Percentiles rank a stretch among this genome's conserved stretches.
phyloP scores from a whole-genome alignment of 2,329 filamentous ascomycete genomes.

The Diaporthe nobilis region DNA sequence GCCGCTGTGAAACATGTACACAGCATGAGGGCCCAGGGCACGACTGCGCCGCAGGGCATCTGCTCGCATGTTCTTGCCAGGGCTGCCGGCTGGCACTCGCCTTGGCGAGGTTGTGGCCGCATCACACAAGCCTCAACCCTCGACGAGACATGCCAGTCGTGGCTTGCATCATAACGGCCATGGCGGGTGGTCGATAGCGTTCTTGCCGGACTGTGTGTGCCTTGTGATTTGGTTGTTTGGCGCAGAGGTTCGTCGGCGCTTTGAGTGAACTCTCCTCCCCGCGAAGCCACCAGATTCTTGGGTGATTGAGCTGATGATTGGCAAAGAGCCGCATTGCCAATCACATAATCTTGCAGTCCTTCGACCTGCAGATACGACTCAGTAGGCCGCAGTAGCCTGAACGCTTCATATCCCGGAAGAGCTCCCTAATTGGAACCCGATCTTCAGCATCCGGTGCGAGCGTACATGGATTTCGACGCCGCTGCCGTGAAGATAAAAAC shows the following conservation, averaged over 20 bases:
- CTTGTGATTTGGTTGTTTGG: neutral
- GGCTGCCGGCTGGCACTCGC: constrained; percentile 11
- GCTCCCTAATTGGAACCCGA: constrained; percentile 7
- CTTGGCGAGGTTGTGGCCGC: constrained; percentile 26
- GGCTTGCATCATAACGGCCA: constrained; percentile 28
- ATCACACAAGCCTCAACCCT: constrained; percentile 8
- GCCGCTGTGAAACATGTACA: constrained; percentile 26
- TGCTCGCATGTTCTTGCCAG: constrained; percentile 23
- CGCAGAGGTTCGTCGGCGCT: neutral
- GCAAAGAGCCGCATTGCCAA: constrained; percentile 32
- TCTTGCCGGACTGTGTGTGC: neutral
- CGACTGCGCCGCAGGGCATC: constrained; percentile 19
- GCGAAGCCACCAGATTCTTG: neutral
- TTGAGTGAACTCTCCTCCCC: neutral
- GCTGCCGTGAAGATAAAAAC: constrained; percentile 26
- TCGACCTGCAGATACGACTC: constrained; percentile 34
- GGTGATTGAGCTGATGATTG: constrained; percentile 12
- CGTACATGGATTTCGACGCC: constrained; percentile 29
- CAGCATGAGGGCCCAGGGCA: constrained; percentile 21
- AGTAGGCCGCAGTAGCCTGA: constrained; percentile 28
- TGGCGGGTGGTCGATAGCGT: constrained; percentile 10
- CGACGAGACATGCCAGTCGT: constrained; percentile 5
- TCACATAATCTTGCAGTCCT: constrained; percentile 32
- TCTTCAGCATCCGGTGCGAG: constrained; percentile 16
- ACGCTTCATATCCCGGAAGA: constrained; percentile 5